Percentiles rank a stretch among this genome's conserved stretches.
Evolutionary conservation across 768 basidiomycete species (phyloP).

Genomic region (Tylopilus rubrobrunneus): DNA sequence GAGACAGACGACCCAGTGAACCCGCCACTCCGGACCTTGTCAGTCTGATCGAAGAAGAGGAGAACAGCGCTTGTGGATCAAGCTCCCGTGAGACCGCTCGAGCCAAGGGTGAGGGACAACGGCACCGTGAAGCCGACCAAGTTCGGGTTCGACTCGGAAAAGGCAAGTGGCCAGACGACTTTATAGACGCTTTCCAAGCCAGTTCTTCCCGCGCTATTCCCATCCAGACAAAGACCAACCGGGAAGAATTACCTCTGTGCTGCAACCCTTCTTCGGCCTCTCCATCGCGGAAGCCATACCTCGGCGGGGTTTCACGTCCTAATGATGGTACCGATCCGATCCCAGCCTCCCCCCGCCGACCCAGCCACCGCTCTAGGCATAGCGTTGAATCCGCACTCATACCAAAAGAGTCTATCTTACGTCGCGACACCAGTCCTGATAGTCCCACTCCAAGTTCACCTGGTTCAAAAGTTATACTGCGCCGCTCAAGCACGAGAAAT

Average conservation of each 20-base stretch:
- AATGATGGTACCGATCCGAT: constrained; percentile 47
- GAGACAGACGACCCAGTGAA: constrained; percentile 67
- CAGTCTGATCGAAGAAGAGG: constrained; percentile 70
- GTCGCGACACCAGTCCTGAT: constrained; percentile 59
- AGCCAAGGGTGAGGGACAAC: constrained; percentile 20
- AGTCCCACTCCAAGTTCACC: constrained; percentile 33
- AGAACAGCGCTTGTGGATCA: constrained; percentile 46
- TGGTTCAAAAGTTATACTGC: constrained; percentile 44
- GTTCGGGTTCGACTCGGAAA: constrained; percentile 58
- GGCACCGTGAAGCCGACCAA: constrained; percentile 29
- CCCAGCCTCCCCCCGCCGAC: constrained; percentile 40
- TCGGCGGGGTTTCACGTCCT: constrained; percentile 41
- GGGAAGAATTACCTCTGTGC: constrained; percentile 18
- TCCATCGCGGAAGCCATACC: constrained; percentile 54
- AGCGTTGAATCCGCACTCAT: constrained; percentile 53
- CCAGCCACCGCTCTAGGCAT: constrained; percentile 61
- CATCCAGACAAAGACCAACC: constrained; percentile 18
- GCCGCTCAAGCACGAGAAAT: constrained; percentile 56
- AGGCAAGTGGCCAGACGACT: constrained; percentile 83
- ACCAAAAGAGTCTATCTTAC: constrained; percentile 45
- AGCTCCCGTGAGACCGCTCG: constrained; percentile 35
- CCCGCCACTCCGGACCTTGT: constrained; percentile 56
- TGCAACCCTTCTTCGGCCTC: constrained; percentile 39
- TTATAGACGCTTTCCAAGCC: constrained; percentile 54
- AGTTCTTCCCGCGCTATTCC: constrained; percentile 31